Evolutionary conservation across 129 eudicot genomes (phyloP).

Genomic region (Helianthus tuberosus): DNA sequence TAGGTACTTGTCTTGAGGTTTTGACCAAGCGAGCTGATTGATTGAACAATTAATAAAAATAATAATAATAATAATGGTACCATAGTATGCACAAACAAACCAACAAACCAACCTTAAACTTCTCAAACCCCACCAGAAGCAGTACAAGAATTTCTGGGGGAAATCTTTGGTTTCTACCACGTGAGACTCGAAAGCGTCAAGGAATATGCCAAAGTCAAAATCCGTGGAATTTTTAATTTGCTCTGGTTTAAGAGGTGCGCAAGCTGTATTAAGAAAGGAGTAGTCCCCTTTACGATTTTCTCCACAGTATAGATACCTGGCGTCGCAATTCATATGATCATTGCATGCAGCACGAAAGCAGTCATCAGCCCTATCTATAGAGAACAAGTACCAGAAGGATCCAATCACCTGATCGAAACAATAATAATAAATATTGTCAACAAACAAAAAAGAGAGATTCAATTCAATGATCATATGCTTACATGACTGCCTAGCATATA

Average conservation of each 20-base stretch:
- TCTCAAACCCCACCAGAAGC: conserved; percentile 96
- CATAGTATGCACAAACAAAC: conserved; percentile 1
- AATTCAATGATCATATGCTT: too few species aligned
- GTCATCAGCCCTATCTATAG: conserved; percentile 63
- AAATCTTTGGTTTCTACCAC: conserved; percentile 55
- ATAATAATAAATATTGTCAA: too few species aligned
- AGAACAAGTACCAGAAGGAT: conserved; percentile 70
- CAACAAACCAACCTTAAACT: conserved; percentile 51
- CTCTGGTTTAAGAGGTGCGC: conserved; percentile 47
- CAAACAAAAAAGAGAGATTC: too few species aligned
- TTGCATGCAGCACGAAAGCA: conserved; percentile 68
- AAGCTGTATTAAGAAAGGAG: conserved; percentile 38
- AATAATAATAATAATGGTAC: background rate
- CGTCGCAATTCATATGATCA: background rate
- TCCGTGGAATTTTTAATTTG: conserved; percentile 31
- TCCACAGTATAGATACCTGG: conserved; percentile 48
- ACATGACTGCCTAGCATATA: conserved; percentile 94
- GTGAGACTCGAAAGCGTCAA: conserved; percentile 65
- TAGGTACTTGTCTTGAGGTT: conserved; percentile 78
- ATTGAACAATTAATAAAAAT: too few species aligned
- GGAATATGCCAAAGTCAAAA: conserved; percentile 78
- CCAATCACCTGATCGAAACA: conserved; percentile 47
- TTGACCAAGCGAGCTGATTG: conserved; percentile 78
- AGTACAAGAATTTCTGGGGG: conserved; percentile 51
- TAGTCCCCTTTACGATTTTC: conserved; percentile 7